Evolutionary conservation across 2,329 filamentous ascomycete species (phyloP).

Genomic region (Pyrenophora graminea): DNA sequence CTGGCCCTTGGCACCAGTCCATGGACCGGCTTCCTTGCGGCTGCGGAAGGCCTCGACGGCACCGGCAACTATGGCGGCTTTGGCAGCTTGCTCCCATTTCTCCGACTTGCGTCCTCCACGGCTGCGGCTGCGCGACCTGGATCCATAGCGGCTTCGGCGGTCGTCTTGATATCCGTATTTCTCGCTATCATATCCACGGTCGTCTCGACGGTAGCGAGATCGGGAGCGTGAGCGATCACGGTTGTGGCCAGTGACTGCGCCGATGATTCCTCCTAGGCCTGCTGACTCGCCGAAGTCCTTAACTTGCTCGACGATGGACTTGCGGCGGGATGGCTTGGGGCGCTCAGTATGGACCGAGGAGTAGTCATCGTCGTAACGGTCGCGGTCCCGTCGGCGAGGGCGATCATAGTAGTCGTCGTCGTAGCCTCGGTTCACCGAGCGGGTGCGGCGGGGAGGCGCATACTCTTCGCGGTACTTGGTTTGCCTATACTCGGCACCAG

Average conservation of each 20-base stretch:
- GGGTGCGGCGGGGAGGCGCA: slow-evolving; percentile 61
- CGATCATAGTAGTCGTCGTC: slow-evolving; percentile 54
- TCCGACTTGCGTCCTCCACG: slow-evolving; percentile 59
- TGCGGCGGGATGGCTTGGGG: slow-evolving; percentile 54
- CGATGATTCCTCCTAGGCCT: slow-evolving; percentile 61
- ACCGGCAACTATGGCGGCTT: slow-evolving; percentile 86
- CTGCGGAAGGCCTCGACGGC: slow-evolving; percentile 91
- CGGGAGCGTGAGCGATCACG: slow-evolving; percentile 59
- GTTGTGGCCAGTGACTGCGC: slow-evolving; percentile 58
- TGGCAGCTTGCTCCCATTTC: slow-evolving; percentile 75
- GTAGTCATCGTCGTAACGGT: slow-evolving; percentile 54
- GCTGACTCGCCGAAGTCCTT: slow-evolving; percentile 61
- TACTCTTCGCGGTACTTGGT: slow-evolving; percentile 55
- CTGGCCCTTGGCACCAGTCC: slow-evolving; percentile 90
- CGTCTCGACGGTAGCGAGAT: slow-evolving; percentile 35
- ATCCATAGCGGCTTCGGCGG: slow-evolving; percentile 56
- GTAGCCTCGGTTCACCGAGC: slow-evolving; percentile 66
- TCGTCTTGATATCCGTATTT: slow-evolving; percentile 33
- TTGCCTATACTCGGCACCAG: slow-evolving; percentile 56
- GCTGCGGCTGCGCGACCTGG: slow-evolving; percentile 54
- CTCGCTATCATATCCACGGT: slow-evolving; percentile 56
- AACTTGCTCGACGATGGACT: slow-evolving; percentile 60
- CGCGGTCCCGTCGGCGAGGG: slow-evolving; percentile 46
- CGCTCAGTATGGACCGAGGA: slow-evolving; percentile 51
- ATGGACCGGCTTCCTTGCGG: slow-evolving; percentile 84